Evolutionary conservation across 805 yeast species (phyloP).

Genomic region (Torulaspora quercuum): DNA sequence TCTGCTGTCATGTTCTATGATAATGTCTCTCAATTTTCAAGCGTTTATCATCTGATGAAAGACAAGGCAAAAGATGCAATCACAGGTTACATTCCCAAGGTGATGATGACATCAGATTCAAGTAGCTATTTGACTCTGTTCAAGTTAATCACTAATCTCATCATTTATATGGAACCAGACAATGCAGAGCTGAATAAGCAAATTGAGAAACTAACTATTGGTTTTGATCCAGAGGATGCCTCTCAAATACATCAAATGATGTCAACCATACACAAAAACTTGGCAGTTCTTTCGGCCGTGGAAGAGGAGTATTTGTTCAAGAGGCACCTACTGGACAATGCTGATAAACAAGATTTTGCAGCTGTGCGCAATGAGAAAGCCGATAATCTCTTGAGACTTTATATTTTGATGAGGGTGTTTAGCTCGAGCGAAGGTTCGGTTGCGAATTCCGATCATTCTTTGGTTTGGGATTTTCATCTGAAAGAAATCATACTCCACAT

Average conservation of each 20-base stretch:
- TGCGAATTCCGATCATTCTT: conserved; percentile 36
- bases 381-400: conserved; percentile 42
- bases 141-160: conserved; percentile 55
- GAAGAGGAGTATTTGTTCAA: conserved; percentile 48
- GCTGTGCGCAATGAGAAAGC: conserved; percentile 39
- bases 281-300: conserved; percentile 41
- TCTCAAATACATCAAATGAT: conserved; percentile 48
- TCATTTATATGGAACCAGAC: conserved; percentile 73
- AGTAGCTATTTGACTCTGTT: conserved; percentile 66
- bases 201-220: conserved; percentile 61
- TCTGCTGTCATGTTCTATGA: conserved; percentile 61
- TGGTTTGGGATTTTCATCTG: conserved; percentile 62
- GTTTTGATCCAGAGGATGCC: conserved; percentile 66
- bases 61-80: conserved; percentile 44
- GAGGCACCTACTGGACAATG: conserved; percentile 48
- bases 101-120: conserved; percentile 67
- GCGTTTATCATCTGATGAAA: conserved; percentile 28
- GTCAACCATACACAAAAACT: conserved; percentile 46
- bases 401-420: conserved; percentile 45
- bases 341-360: conserved; percentile 44
- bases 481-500: conserved; percentile 72
- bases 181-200: conserved; percentile 54
- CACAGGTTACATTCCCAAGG: conserved; percentile 64
- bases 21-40: conserved; percentile 46
- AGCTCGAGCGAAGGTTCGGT: conserved; percentile 35